phyloP scores from a whole-genome alignment of 805 yeast species.

The Monosporozyma yasuniensis region DNA sequence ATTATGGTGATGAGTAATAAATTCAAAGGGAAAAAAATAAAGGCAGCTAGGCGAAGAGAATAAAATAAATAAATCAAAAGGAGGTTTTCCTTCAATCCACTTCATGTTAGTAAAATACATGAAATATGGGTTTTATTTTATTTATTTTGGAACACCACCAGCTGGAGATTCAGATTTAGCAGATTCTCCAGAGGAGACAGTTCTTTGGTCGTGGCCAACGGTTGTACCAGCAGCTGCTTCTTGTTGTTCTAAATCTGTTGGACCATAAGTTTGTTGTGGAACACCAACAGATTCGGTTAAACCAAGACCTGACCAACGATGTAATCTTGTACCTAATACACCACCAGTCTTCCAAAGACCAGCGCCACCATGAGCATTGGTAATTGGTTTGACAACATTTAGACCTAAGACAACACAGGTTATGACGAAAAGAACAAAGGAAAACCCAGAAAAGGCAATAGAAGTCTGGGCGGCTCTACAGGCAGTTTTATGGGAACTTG shows the following conservation, averaged over 20 bases:
- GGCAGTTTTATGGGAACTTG: constrained; percentile 10
- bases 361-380: constrained; percentile 12
- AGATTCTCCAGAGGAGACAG: constrained; percentile 8
- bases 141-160: not conserved
- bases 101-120: no score
- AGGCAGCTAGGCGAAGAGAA: no score
- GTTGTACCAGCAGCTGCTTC: not conserved
- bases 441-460: constrained; percentile 28
- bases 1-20: not conserved
- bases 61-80: no score
- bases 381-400: constrained; percentile 26
- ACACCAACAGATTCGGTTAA: constrained; percentile 9
- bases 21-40: not conserved
- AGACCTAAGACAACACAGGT: constrained; percentile 19
- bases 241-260: not conserved
- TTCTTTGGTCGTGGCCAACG: constrained; percentile 5
- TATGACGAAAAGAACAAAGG: constrained; percentile 23
- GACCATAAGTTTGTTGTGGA: not conserved
- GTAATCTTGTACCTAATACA: constrained; percentile 14
- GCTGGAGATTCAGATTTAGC: not conserved
- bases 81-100: no score
- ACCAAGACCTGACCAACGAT: constrained; percentile 18
- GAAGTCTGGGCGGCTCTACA: constrained; percentile 28
- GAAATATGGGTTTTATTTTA: no score
- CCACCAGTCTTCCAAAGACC: constrained; percentile 19